Percentiles rank a stretch among this genome's conserved stretches.
These are phyloP conservation scores for Cenchrus purpureus DNA, from an alignment of 176 grass and related monocot species.

Conservation along the genomic window DNA sequence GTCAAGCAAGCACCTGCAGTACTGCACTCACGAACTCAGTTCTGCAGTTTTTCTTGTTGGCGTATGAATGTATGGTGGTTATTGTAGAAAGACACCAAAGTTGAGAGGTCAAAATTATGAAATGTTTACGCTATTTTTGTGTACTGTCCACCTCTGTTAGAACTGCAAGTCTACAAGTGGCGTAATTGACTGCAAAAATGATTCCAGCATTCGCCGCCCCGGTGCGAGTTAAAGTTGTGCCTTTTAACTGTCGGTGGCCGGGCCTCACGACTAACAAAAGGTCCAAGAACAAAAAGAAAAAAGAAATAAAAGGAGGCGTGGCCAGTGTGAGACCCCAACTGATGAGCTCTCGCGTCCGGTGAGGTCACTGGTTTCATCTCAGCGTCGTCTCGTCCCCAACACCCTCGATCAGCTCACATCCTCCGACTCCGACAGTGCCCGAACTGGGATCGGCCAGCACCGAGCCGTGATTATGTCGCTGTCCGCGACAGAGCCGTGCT, in stretches of 20 bases:
- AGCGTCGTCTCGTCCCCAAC: background rate
- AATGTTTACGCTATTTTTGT: background rate
- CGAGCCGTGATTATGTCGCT: background rate
- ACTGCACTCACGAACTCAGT: background rate
- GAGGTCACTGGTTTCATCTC: background rate
- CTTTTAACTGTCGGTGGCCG: constrained; percentile 29
- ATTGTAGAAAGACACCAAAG: background rate
- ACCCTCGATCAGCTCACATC: background rate
- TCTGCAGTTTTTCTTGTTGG: background rate
- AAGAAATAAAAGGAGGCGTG: background rate
- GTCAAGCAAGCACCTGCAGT: no score
- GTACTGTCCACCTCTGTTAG: no score
- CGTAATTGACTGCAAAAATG: background rate
- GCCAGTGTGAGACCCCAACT: background rate
- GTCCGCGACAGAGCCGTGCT: background rate
- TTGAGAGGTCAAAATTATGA: background rate
- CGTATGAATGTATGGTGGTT: no score
- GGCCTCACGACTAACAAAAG: background rate
- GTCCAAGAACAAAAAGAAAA: background rate
- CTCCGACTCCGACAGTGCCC: background rate
- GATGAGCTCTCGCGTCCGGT: constrained; percentile 23
- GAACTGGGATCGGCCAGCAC: background rate
- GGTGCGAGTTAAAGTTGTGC: no score
- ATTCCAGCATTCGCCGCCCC: background rate
- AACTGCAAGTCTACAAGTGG: background rate